Evolutionary conservation across 768 basidiomycete species (phyloP).

Genomic region (Boletus speciosus): DNA sequence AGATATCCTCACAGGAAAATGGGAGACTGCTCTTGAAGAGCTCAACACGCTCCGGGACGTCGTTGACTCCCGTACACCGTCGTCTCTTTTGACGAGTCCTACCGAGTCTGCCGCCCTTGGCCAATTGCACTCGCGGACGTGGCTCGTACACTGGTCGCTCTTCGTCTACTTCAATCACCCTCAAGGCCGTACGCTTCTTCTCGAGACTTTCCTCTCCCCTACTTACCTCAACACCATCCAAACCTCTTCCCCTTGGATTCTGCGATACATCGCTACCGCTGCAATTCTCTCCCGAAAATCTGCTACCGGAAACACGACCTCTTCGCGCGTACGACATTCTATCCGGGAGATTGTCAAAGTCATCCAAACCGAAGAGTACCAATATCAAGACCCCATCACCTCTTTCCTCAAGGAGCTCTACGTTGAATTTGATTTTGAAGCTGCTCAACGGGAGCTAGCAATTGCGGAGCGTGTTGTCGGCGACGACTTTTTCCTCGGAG

Average conservation of each 20-base stretch:
- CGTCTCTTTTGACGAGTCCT: conserved; percentile 43
- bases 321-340: conserved; percentile 79
- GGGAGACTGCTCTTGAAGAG: conserved; percentile 94
- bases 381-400: conserved; percentile 92
- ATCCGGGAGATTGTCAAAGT: conserved; percentile 91
- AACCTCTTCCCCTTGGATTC: conserved; percentile 89
- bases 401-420: conserved; percentile 92
- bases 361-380: conserved; percentile 93
- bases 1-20: conserved; percentile 91
- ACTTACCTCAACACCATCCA: conserved; percentile 99
- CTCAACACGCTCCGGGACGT: conserved; percentile 92
- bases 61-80: conserved; percentile 74
- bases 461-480: conserved; percentile 78
- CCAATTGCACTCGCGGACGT: conserved; percentile 91
- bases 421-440: conserved; percentile 94
- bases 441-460: conserved; percentile 79
- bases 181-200: conserved; percentile 83
- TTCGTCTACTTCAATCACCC: conserved; percentile 99
- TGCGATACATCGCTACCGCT: conserved; percentile 91
- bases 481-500: conserved; percentile 92
- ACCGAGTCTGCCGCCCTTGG: conserved; percentile 68
- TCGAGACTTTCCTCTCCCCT: conserved; percentile 95
- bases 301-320: conserved; percentile 46
- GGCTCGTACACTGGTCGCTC: conserved; percentile 96
- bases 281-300: conserved; percentile 89